These are phyloP conservation scores for Syncephalastrum contaminatum DNA, from an alignment of 371 early-diverging fungal genomes.

Conservation along the genomic window DNA sequence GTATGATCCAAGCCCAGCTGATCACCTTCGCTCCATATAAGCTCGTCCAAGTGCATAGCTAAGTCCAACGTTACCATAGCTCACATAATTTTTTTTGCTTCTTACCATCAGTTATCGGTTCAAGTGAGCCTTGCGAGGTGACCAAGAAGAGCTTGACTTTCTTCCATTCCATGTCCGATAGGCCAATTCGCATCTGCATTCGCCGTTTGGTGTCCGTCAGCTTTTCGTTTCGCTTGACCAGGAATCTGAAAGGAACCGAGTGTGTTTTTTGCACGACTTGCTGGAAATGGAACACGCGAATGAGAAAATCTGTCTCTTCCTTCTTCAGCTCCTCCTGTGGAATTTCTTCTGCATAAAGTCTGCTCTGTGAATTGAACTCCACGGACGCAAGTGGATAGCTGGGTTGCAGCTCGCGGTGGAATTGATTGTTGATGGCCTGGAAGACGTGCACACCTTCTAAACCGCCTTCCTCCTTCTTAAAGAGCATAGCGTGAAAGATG, in stretches of 20 bases:
- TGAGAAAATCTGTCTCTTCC: slow-evolving; percentile 41
- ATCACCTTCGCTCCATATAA: slow-evolving; percentile 31
- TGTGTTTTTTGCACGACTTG: slow-evolving; percentile 67
- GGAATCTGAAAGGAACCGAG: slow-evolving; percentile 81
- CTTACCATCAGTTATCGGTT: slow-evolving; percentile 36
- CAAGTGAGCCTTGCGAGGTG: slow-evolving; percentile 6
- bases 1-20: slow-evolving; percentile 64
- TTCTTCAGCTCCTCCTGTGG: slow-evolving; percentile 58
- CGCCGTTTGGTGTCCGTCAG: slow-evolving; percentile 55
- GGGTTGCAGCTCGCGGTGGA: slow-evolving; percentile 21
- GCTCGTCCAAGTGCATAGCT: no score
- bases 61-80: no score
- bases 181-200: slow-evolving; percentile 60
- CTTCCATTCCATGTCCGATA: slow-evolving; percentile 75
- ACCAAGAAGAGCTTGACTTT: slow-evolving; percentile 61
- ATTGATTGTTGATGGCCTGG: slow-evolving; percentile 27
- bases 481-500: no score
- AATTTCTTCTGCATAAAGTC: slow-evolving; percentile 42
- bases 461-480: no score
- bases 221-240: slow-evolving; percentile 35
- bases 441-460: slow-evolving; percentile 25
- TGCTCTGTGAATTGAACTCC: no score
- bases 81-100: not conserved
- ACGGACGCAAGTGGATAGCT: slow-evolving; percentile 16
- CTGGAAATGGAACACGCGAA: slow-evolving; percentile 76